phyloP scores from a whole-genome alignment of 2,329 filamentous ascomycete species.

The Neonectria faginata region DNA sequence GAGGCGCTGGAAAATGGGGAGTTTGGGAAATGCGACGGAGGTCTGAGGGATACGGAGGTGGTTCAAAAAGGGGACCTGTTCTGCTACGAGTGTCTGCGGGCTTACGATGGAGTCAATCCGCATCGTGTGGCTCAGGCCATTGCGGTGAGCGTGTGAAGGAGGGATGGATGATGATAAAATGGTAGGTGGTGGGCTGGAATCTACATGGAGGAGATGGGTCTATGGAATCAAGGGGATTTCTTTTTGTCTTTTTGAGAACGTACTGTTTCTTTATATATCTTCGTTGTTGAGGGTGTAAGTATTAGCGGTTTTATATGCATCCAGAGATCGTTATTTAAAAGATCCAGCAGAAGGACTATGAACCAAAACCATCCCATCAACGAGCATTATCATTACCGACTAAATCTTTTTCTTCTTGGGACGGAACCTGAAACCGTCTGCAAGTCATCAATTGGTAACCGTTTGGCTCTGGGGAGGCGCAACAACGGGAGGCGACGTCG shows the following conservation, averaged over 20 bases:
- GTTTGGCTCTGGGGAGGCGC: slow-evolving; percentile 7
- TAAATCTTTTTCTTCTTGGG: neutral
- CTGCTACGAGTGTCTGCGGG: neutral
- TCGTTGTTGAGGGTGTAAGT: neutral
- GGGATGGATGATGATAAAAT: no score
- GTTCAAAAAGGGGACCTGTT: neutral
- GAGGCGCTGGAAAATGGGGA: neutral
- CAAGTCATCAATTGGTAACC: neutral
- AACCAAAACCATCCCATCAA: neutral
- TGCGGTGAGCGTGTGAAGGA: neutral
- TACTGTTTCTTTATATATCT: neutral
- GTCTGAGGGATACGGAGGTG: neutral
- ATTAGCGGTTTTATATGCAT: no score
- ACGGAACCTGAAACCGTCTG: neutral
- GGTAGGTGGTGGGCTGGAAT: neutral
- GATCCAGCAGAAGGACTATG: neutral
- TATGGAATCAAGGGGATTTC: neutral
- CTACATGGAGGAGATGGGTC: neutral
- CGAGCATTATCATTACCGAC: neutral
- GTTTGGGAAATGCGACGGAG: neutral
- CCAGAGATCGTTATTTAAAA: neutral
- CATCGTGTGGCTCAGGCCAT: no score
- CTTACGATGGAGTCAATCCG: neutral
- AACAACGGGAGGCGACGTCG: neutral
- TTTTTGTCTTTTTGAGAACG: neutral